A percentile compares a stretch with the other conserved stretches of the same genome.
These are phyloP conservation scores for Trichoderma polysporum DNA, from an alignment of 2,329 filamentous ascomycete genomes.

Conservation along the genomic window DNA sequence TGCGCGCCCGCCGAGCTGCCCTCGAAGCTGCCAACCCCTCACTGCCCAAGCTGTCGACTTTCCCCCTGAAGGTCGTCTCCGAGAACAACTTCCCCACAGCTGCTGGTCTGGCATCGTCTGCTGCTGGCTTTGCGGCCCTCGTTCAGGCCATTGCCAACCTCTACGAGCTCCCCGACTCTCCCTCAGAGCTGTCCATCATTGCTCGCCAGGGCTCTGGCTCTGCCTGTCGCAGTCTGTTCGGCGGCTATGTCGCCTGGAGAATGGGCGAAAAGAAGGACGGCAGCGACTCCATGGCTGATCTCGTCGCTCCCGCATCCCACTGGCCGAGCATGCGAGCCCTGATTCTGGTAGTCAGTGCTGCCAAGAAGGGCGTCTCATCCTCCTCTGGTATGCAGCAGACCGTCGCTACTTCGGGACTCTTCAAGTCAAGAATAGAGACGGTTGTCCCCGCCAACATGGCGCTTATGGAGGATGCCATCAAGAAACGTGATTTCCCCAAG, in stretches of 20 bases:
- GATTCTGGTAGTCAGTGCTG: slow-evolving; percentile 85
- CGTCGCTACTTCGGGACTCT: slow-evolving; percentile 85
- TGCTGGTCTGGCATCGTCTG: slow-evolving; percentile 77
- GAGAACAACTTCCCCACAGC: slow-evolving; percentile 99
- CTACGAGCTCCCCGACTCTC: slow-evolving; percentile 78
- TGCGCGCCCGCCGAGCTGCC: slow-evolving; percentile 72
- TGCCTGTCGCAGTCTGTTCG: slow-evolving; percentile 89
- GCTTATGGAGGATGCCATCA: slow-evolving; percentile 80
- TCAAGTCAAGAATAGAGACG: slow-evolving; percentile 69
- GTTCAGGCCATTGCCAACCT: slow-evolving; percentile 88
- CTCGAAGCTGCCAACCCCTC: slow-evolving; percentile 71
- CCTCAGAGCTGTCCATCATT: slow-evolving; percentile 81
- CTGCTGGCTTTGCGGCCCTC: slow-evolving; percentile 67
- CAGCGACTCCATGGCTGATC: slow-evolving; percentile 80
- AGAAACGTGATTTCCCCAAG: slow-evolving; percentile 73
- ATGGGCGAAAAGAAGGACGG: slow-evolving; percentile 75
- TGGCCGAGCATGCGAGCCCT: slow-evolving; percentile 95
- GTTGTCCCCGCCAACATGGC: slow-evolving; percentile 83
- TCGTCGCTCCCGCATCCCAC: slow-evolving; percentile 83
- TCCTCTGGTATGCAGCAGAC: slow-evolving; percentile 97
- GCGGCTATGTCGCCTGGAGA: slow-evolving; percentile 94
- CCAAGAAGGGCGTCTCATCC: slow-evolving; percentile 92
- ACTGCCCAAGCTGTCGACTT: slow-evolving; percentile 76
- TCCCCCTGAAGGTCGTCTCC: slow-evolving; percentile 82
- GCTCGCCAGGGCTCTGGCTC: slow-evolving; percentile 93